Percentiles rank a stretch among this genome's conserved stretches.
phyloP scores from a whole-genome alignment of 2,329 filamentous ascomycete species.

The Neopestalotiopsis sp. region DNA sequence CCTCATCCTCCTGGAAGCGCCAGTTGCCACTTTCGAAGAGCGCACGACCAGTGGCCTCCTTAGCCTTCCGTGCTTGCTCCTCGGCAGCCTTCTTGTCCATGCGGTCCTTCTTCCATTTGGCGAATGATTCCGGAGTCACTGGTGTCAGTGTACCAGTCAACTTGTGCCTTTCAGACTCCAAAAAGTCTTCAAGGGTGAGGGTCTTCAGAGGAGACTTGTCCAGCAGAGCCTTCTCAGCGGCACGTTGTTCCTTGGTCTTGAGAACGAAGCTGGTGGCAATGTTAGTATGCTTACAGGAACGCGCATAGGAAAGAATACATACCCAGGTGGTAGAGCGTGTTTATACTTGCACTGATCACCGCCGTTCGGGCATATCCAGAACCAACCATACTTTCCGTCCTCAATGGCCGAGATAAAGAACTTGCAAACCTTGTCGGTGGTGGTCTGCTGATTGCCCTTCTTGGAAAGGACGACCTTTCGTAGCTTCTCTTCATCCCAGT shows the following conservation, averaged over 20 bases:
- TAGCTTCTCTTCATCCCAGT: slow-evolving; percentile 98
- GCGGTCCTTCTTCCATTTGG: slow-evolving; percentile 96
- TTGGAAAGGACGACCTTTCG: slow-evolving; percentile 90
- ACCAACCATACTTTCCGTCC: slow-evolving; percentile 99
- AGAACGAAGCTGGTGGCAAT: slow-evolving; percentile 75
- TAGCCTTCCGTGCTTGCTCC: slow-evolving; percentile 85
- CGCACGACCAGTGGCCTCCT: slow-evolving; percentile 93
- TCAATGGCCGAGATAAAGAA: slow-evolving; percentile 97
- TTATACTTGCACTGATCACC: slow-evolving; percentile 99
- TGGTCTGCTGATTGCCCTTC: slow-evolving; percentile 94
- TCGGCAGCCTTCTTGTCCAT: slow-evolving; percentile 96
- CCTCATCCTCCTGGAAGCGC: slow-evolving; percentile 66
- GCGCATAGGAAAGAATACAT: slow-evolving; percentile 46
- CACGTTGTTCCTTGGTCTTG: slow-evolving; percentile 96
- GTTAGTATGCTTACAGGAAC: slow-evolving; percentile 18
- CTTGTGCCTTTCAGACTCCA: slow-evolving; percentile 96
- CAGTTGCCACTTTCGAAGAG: slow-evolving; percentile 98
- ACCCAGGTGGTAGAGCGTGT: slow-evolving; percentile 94
- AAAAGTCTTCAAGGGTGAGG: slow-evolving; percentile 93
- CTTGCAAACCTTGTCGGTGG: slow-evolving; percentile 99
- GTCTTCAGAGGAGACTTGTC: slow-evolving; percentile 96
- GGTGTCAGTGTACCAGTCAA: slow-evolving; percentile 90
- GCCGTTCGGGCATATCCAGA: slow-evolving; percentile 97
- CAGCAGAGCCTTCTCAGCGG: slow-evolving; percentile 92
- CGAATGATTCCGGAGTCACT: slow-evolving; percentile 90